Base-by-base conservation (phyloP, 257 asterid genomes). In the Solanum neorickii region DNA sequence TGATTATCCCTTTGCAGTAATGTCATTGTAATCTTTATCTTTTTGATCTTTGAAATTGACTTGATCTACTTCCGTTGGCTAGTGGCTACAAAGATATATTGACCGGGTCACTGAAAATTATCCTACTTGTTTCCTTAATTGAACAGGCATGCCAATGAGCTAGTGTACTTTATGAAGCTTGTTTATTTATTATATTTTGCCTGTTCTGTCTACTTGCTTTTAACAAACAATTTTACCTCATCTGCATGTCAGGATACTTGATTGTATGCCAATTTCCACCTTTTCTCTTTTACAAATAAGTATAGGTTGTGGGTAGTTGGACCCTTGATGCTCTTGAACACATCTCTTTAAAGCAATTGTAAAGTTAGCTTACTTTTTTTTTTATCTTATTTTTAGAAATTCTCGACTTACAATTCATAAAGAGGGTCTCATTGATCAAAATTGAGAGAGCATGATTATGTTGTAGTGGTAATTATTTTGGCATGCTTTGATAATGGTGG, bases 401-500 rank as follows among this genome's bases (percentile, higher is more conserved):
- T 80, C 69, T 80, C 69, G 37, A 29, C 46, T 80, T 65, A 83
- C 86, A 82, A 29, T 80, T 80, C 47, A 49, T 83, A 84, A 76
- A 86, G 85, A 46, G n/a, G 87, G 60, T 33, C 7, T 56, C 87
- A 39, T 84, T 65, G 80, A 86, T 86, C 85, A 33, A 82, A 78
- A 70, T 73, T 86, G 83, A 89, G 87, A 89, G 80, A 86, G 83
- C 87, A 68, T 80, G 73, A 82, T 87, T 83, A 90, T 90, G 92
- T 86, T 83, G 60, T 84, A 41, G 47, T 66, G 49, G 83, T 77
- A 86, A 83, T 86, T 88, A 88, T 39, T 69, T 87, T 90, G 87
- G 90, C 72, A 86, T 70, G 88, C 86, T 66, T 72, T 84, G 83
- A 74, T 70, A 83, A 95, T 95, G 99, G 95, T 93, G 74, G 96